Evolutionary conservation across 495 filamentous ascomycete genomes (phyloP).

Genomic region (Bombardia bombarda): DNA sequence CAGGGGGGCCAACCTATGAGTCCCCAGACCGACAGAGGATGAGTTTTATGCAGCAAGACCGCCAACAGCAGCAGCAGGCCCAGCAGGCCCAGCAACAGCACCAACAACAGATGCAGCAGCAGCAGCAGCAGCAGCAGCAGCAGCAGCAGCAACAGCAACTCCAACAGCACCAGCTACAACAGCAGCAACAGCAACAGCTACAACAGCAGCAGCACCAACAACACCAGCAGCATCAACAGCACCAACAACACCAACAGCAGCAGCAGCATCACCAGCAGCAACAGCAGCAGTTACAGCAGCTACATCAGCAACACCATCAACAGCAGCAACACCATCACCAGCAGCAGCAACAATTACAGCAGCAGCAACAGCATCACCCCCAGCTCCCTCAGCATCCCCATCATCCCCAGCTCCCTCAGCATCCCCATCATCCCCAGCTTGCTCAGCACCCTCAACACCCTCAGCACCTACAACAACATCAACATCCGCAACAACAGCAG

Average conservation of each 20-base stretch:
- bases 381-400: slow-evolving; percentile 3
- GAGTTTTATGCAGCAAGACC: slow-evolving; percentile 22
- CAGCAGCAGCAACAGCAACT: slow-evolving; percentile 8
- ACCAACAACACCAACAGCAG: slow-evolving; percentile 10
- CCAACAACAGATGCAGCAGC: slow-evolving; percentile 17
- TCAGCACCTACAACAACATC: slow-evolving; percentile 15
- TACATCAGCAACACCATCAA: slow-evolving; percentile 18
- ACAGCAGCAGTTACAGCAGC: slow-evolving; percentile 1
- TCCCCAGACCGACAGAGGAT: slow-evolving; percentile 43
- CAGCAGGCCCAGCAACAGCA: slow-evolving; percentile 17
- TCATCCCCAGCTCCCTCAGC: slow-evolving; percentile 11
- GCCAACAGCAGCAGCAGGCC: slow-evolving; percentile 27
- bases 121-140: slow-evolving; percentile 18
- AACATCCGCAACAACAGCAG: slow-evolving; percentile 14
- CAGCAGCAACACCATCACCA: slow-evolving; percentile 17
- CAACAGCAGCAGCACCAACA: slow-evolving; percentile 5
- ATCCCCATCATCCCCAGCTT: slow-evolving; percentile 7
- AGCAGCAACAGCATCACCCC: slow-evolving; percentile 12
- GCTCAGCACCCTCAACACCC: slow-evolving; percentile 2
- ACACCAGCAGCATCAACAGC: slow-evolving; percentile 16
- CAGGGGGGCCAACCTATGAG: slow-evolving; percentile 37
- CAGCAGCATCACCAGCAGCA: slow-evolving; percentile 24
- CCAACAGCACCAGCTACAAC: slow-evolving; percentile 5
- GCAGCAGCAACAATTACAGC: slow-evolving; percentile 15
- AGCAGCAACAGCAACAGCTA: slow-evolving; percentile 1